Percentiles rank a stretch among this genome's conserved stretches.
Evolutionary conservation across 768 basidiomycete species (phyloP).

Genomic region (Multifurca ochricompacta): DNA sequence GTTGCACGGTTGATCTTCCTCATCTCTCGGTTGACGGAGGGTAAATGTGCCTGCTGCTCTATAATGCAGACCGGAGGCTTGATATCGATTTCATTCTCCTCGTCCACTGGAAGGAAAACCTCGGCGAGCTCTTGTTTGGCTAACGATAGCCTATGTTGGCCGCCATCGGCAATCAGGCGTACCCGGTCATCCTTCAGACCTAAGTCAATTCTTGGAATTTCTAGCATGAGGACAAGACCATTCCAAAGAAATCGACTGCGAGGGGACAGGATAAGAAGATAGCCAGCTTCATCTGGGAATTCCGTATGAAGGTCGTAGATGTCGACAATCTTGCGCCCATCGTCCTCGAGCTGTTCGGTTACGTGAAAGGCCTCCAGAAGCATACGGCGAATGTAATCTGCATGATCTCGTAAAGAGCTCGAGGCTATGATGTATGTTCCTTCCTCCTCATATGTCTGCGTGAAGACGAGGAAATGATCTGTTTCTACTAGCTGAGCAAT

Average conservation of each 20-base stretch:
- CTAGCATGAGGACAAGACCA: conserved; percentile 74
- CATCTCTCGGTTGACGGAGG: conserved; percentile 80
- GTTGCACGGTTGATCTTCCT: conserved; percentile 87
- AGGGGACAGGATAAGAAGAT: conserved; percentile 83
- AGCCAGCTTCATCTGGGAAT: conserved; percentile 54
- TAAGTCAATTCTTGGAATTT: conserved; percentile 69
- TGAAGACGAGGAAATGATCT: conserved; percentile 93
- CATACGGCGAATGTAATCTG: conserved; percentile 70
- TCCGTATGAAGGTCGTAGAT: conserved; percentile 40
- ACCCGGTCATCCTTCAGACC: conserved; percentile 82
- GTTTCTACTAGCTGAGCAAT: conserved; percentile 72
- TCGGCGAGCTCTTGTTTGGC: conserved; percentile 76
- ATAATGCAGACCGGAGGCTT: conserved; percentile 30
- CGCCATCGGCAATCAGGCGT: conserved; percentile 87
- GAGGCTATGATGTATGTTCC: conserved; percentile 89
- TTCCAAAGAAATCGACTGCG: conserved; percentile 86
- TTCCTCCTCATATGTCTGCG: conserved; percentile 77
- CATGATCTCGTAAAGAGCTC: conserved; percentile 62
- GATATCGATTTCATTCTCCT: conserved; percentile 40
- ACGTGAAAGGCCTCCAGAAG: conserved; percentile 82
- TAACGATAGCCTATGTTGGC: conserved; percentile 60
- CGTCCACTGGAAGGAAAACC: conserved; percentile 52
- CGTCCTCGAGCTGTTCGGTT: conserved; percentile 48
- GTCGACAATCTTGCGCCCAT: conserved; percentile 41
- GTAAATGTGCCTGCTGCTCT: conserved; percentile 87